Evolutionary conservation across 2,329 filamentous ascomycete species (phyloP).

Genomic region (Pyrenophora teres): DNA sequence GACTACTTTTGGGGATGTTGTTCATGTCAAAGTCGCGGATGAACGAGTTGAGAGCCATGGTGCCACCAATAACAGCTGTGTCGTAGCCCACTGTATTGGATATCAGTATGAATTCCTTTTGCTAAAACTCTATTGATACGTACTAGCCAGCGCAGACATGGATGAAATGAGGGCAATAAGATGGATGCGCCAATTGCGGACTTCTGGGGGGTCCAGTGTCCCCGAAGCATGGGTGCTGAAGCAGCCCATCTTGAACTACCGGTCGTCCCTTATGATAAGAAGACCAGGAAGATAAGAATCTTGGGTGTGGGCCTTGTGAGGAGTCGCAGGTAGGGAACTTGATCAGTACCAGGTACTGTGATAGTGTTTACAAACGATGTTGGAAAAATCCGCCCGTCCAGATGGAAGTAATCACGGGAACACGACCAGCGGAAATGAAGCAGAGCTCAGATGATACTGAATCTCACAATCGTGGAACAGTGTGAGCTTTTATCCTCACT

Average conservation of each 20-base stretch:
- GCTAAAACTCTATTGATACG: background rate
- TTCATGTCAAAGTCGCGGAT: slow-evolving; percentile 43
- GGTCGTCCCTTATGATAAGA: background rate
- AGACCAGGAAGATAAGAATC: no score
- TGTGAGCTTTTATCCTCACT: slow-evolving; percentile 2
- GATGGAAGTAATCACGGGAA: background rate
- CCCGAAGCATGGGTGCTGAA: slow-evolving; percentile 40
- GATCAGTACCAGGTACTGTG: no score
- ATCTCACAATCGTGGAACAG: background rate
- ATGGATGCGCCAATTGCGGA: slow-evolving; percentile 45
- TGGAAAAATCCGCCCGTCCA: no score
- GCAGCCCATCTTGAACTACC: slow-evolving; percentile 27
- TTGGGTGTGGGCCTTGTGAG: background rate
- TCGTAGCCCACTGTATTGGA: slow-evolving; percentile 36
- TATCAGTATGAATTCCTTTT: background rate
- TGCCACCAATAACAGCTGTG: slow-evolving; percentile 48
- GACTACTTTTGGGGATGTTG: slow-evolving; percentile 33
- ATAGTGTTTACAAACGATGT: no score
- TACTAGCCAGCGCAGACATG: slow-evolving; percentile 47
- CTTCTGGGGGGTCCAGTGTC: slow-evolving; percentile 43
- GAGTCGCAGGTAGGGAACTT: background rate
- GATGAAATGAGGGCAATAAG: slow-evolving; percentile 42
- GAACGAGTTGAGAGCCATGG: slow-evolving; percentile 49
- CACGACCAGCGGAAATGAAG: background rate
- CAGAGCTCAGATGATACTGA: background rate